Conservation (phyloP, 2,329 filamentous ascomycete species). For the Drechslerella coelobrocha region DNA sequence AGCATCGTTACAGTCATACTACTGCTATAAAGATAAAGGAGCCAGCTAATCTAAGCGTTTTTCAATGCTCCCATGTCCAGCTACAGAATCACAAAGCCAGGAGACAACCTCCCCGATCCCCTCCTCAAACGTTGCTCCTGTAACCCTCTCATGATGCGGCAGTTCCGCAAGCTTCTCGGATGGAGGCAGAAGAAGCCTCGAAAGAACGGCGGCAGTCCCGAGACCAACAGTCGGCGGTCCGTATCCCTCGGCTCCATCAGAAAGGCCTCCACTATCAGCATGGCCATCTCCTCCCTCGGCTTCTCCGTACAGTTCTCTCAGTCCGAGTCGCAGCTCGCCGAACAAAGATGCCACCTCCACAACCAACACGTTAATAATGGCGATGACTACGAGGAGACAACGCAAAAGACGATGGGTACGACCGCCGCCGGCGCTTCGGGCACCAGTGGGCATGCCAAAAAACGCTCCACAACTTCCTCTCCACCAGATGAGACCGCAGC, state of each 20-base stretch:
- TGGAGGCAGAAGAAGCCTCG: constrained; percentile 51
- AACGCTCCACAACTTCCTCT: constrained; percentile 46
- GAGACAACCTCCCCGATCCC: constrained; percentile 23
- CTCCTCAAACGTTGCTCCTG: constrained; percentile 40
- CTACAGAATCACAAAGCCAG: constrained; percentile 48
- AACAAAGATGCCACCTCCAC: background rate
- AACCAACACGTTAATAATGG: background rate
- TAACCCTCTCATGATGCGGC: constrained; percentile 49
- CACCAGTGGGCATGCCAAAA: constrained; percentile 35
- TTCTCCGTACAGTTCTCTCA: constrained; percentile 47
- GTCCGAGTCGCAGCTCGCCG: constrained; percentile 29
- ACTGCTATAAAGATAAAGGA: background rate
- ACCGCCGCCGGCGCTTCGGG: background rate
- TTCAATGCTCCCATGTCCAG: constrained; percentile 47
- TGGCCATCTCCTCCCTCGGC: constrained; percentile 46
- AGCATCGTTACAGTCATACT: background rate
- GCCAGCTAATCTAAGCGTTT: constrained; percentile 35
- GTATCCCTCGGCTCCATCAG: constrained; percentile 38
- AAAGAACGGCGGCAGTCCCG: constrained; percentile 29
- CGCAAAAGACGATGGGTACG: constrained; percentile 10
- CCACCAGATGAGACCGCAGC: constrained; percentile 45
- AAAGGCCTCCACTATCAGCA: constrained; percentile 46
- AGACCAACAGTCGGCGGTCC: constrained; percentile 34
- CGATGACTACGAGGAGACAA: constrained; percentile 13
- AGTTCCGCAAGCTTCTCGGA: constrained; percentile 49